Evolutionary conservation across 257 asterid species (phyloP).

Genomic region (Solanum clarkiae): DNA sequence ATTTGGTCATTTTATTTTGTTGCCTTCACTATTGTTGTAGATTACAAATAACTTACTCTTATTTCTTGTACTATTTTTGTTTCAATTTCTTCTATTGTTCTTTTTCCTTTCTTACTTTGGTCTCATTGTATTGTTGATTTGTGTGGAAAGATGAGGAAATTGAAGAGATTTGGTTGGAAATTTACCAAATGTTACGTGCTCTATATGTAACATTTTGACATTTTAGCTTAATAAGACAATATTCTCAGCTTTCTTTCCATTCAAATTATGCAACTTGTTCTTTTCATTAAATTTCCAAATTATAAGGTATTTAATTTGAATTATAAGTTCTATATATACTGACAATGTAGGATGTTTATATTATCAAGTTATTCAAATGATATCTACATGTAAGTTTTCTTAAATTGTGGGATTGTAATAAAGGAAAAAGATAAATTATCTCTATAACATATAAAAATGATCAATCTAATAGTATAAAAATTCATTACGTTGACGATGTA

Average conservation of each 20-base stretch:
- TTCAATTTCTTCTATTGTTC: background rate
- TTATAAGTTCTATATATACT: background rate
- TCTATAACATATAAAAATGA: background rate
- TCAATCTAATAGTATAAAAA: background rate
- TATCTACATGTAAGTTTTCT: background rate
- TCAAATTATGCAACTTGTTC: background rate
- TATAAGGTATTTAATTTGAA: background rate
- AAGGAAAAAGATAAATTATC: background rate
- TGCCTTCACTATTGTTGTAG: conserved; percentile 7
- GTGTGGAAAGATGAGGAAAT: conserved; percentile 1
- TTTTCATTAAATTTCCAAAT: background rate
- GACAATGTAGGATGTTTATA: background rate
- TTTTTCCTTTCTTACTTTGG: background rate
- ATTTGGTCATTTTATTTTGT: background rate
- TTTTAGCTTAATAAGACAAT: background rate
- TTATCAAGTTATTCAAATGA: background rate
- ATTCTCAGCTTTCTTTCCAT: background rate
- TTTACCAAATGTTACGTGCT: background rate
- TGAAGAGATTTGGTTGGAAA: background rate
- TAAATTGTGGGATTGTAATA: background rate
- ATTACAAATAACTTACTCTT: conserved; percentile 1
- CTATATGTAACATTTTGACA: background rate
- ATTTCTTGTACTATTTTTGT: conserved; percentile 11
- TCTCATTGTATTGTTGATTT: background rate
- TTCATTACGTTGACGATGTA: background rate